Evolutionary conservation across 108 stramenopile species (phyloP).

Genomic region (Skeletonema menzelii): DNA sequence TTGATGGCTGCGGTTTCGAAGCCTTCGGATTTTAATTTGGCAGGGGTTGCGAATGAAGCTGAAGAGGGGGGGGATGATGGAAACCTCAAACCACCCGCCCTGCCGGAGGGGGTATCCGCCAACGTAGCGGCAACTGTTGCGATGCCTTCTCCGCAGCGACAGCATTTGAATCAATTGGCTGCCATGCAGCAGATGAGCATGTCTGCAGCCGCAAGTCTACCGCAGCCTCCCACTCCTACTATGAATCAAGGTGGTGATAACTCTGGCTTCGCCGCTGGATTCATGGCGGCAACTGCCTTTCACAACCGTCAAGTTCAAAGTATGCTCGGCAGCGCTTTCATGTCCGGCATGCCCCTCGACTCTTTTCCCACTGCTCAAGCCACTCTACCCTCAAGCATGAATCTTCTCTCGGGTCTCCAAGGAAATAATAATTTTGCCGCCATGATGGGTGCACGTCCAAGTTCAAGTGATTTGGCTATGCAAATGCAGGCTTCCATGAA

Average conservation of each 20-base stretch:
- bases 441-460: neutral
- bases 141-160: neutral
- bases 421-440: neutral
- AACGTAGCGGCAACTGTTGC: neutral
- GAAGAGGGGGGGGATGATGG: neutral
- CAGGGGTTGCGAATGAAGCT: neutral
- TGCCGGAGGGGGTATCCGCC: neutral
- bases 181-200: neutral
- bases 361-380: neutral
- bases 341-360: slow-evolving; percentile 7
- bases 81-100: slow-evolving; percentile 11
- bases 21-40: neutral
- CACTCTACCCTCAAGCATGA: neutral
- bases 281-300: slow-evolving; percentile 56
- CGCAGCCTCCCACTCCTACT: neutral
- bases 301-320: slow-evolving; percentile 42
- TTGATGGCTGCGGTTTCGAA: neutral
- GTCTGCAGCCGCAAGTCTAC: neutral
- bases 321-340: slow-evolving; percentile 34
- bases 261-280: slow-evolving; percentile 67
- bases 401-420: neutral
- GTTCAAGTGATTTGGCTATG: neutral
- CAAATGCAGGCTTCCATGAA: neutral
- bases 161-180: neutral
- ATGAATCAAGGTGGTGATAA: neutral